These are phyloP conservation scores for Solanum rostratum DNA, from an alignment of 257 asterid species.

Conservation along the genomic window DNA sequence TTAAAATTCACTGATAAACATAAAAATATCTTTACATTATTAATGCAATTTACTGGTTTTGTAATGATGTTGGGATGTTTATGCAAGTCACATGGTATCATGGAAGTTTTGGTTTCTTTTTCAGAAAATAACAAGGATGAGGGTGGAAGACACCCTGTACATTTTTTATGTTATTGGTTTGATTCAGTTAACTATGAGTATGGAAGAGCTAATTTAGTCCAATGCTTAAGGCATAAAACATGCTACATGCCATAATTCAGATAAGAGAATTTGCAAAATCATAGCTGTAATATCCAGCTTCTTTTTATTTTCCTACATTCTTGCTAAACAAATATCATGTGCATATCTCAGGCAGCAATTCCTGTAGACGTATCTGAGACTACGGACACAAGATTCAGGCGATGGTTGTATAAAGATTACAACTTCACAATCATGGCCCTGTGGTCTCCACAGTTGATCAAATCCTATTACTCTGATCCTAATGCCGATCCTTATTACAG, in stretches of 20 bases:
- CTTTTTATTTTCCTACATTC: background rate
- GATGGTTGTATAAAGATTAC: constrained; percentile 9
- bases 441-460: constrained; percentile 12
- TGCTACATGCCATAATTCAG: background rate
- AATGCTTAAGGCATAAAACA: background rate
- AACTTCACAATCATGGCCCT: constrained; percentile 8
- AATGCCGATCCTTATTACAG: background rate
- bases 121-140: background rate
- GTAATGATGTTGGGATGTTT: background rate
- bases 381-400: constrained; percentile 7
- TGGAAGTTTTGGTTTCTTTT: background rate
- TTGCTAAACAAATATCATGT: background rate
- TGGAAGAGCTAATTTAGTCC: background rate
- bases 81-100: background rate
- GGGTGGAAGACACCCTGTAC: background rate
- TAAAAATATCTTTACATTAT: background rate
- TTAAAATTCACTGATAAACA: background rate
- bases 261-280: background rate
- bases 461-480: background rate
- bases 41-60: background rate
- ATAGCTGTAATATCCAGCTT: background rate
- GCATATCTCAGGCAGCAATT: background rate
- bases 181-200: background rate
- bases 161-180: background rate
- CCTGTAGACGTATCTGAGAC: background rate